A percentile compares a stretch with the other conserved stretches of the same genome.
Evolutionary conservation across 2,329 filamentous ascomycete species (phyloP).

Genomic region (Fusarium austroafricanum): DNA sequence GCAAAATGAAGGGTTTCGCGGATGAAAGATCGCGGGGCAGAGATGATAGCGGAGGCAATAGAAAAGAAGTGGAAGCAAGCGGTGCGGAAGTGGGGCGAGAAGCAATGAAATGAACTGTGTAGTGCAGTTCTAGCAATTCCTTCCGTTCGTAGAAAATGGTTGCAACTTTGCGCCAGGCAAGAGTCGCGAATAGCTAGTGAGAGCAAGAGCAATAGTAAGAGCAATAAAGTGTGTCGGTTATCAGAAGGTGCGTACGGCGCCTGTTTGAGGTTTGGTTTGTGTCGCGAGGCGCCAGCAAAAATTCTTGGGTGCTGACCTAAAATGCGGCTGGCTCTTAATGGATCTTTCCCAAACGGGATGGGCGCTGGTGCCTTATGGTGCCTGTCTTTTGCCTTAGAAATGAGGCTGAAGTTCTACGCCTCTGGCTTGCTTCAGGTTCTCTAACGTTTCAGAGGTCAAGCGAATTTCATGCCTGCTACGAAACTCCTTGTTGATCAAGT

Average conservation of each 20-base stretch:
- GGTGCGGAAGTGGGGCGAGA: slow-evolving; percentile 35
- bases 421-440: not conserved
- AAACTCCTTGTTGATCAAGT: slow-evolving; percentile 15
- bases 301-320: slow-evolving; percentile 45
- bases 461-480: slow-evolving; percentile 13
- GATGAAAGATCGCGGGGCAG: slow-evolving; percentile 48
- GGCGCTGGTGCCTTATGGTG: not conserved
- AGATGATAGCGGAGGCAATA: slow-evolving; percentile 33
- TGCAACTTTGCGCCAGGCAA: slow-evolving; percentile 57
- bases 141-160: slow-evolving; percentile 32
- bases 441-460: slow-evolving; percentile 25
- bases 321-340: slow-evolving; percentile 12
- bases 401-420: slow-evolving; percentile 3
- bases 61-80: slow-evolving; percentile 37
- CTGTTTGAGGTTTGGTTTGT: slow-evolving; percentile 36
- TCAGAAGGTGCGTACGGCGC: slow-evolving; percentile 38
- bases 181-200: slow-evolving; percentile 27
- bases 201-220: slow-evolving; percentile 22
- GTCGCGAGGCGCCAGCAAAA: slow-evolving; percentile 43
- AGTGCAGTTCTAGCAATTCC: slow-evolving; percentile 46
- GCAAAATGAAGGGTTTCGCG: slow-evolving; percentile 24
- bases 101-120: slow-evolving; percentile 26
- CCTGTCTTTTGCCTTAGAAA: slow-evolving; percentile 2
- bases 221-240: slow-evolving; percentile 32
- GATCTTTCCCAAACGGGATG: slow-evolving; percentile 10